A percentile compares a stretch with the other conserved stretches of the same genome.
Evolutionary conservation across 2,329 filamentous ascomycete genomes (phyloP).

Genomic region (Claviceps africana): DNA sequence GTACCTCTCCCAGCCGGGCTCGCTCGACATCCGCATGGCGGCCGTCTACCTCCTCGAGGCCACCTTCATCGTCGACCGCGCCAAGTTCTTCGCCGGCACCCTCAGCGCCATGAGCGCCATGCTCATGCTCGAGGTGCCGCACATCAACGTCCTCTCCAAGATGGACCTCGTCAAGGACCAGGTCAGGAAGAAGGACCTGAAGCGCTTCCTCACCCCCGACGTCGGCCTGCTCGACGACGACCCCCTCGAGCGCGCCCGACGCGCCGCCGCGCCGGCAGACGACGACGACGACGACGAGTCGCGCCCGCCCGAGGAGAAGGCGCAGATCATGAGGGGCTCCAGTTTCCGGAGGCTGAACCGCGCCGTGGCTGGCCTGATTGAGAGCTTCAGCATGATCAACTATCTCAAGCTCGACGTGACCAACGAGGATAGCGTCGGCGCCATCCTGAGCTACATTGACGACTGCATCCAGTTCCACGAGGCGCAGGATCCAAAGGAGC

Average conservation of each 20-base stretch:
- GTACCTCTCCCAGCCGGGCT: slow-evolving; percentile 64
- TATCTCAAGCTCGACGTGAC: slow-evolving; percentile 83
- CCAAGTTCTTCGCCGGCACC: slow-evolving; percentile 95
- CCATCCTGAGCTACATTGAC: slow-evolving; percentile 80
- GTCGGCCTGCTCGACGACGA: slow-evolving; percentile 70
- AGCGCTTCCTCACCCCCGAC: slow-evolving; percentile 81
- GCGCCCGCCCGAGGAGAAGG: slow-evolving; percentile 48
- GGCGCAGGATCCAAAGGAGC: slow-evolving; percentile 79
- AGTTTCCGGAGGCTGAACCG: slow-evolving; percentile 74
- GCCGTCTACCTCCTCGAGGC: slow-evolving; percentile 90
- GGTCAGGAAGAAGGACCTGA: slow-evolving; percentile 73
- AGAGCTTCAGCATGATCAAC: slow-evolving; percentile 96
- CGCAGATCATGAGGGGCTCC: slow-evolving; percentile 62
- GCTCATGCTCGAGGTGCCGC: slow-evolving; percentile 95
- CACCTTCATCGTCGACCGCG: slow-evolving; percentile 86
- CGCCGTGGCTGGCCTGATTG: slow-evolving; percentile 81
- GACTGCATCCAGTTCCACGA: slow-evolving; percentile 90
- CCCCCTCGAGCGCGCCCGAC: slow-evolving; percentile 36
- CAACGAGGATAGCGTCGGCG: slow-evolving; percentile 79
- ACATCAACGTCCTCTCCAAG: slow-evolving; percentile 92
- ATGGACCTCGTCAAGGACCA: slow-evolving; percentile 94
- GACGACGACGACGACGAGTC: slow-evolving; percentile 35
- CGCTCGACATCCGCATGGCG: slow-evolving; percentile 80
- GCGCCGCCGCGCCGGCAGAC: slow-evolving; percentile 25
- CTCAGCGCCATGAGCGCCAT: slow-evolving; percentile 96